phyloP scores from a whole-genome alignment of 495 filamentous ascomycete species.

The Xylaria acuta region DNA sequence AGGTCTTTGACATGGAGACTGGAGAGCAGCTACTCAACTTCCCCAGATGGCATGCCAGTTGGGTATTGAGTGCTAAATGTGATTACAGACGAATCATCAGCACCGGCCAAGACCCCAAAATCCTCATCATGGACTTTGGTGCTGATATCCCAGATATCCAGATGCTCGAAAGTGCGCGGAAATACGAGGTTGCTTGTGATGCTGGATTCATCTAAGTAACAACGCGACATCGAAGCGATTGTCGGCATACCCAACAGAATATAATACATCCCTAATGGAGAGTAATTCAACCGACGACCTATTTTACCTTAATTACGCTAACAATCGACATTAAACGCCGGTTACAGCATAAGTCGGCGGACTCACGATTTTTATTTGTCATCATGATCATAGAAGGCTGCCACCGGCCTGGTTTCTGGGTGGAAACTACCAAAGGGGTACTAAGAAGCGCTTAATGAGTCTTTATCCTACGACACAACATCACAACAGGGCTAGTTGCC shows the following conservation, averaged over 20 bases:
- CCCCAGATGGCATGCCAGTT: slow-evolving; percentile 89
- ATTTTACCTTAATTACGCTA: not conserved
- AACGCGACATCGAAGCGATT: not conserved
- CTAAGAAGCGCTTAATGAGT: not conserved
- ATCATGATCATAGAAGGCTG: slow-evolving; percentile 1
- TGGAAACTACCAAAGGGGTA: not conserved
- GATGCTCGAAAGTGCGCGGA: slow-evolving; percentile 54
- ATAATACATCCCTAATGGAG: not conserved
- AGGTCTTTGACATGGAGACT: slow-evolving; percentile 83
- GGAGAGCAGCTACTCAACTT: slow-evolving; percentile 77
- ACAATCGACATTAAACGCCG: not conserved
- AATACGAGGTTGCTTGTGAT: slow-evolving; percentile 34
- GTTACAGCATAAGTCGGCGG: not conserved
- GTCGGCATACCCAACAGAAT: not conserved
- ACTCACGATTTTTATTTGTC: slow-evolving; percentile 13
- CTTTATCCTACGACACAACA: not conserved
- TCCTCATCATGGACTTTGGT: slow-evolving; percentile 89
- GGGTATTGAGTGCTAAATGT: slow-evolving; percentile 93
- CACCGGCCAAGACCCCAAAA: slow-evolving; percentile 90
- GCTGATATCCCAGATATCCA: slow-evolving; percentile 60
- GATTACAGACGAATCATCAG: slow-evolving; percentile 93
- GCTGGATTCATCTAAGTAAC: slow-evolving; percentile 38
- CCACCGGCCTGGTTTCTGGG: not conserved
- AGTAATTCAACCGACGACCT: not conserved
- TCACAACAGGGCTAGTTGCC: not conserved